Conservation (phyloP, 345 rosid species). For the Ricinus communis region DNA sequence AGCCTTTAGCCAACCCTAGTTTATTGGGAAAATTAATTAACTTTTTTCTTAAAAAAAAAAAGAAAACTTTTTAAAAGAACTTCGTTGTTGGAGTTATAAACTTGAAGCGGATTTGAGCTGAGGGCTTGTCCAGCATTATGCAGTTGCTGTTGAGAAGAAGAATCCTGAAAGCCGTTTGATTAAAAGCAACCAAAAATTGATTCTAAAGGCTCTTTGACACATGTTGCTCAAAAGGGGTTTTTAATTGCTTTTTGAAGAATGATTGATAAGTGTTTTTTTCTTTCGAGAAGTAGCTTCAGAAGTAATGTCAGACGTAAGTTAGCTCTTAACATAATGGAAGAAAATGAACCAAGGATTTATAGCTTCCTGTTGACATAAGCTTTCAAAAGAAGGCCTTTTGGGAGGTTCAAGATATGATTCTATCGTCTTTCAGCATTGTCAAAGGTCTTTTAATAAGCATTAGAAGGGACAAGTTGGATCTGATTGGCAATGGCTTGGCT, state of each 20-base stretch:
- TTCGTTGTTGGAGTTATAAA: background rate
- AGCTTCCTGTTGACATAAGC: background rate
- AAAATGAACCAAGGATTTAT: background rate
- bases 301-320: background rate
- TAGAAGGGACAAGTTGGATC: background rate
- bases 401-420: background rate
- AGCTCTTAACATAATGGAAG: background rate
- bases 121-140: background rate
- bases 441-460: constrained; percentile 2
- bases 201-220: background rate
- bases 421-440: background rate
- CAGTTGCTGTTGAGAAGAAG: background rate
- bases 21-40: too few species aligned
- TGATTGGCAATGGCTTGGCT: background rate
- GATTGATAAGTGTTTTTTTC: too few species aligned
- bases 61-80: too few species aligned
- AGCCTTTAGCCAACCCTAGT: constrained; percentile 3
- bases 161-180: background rate
- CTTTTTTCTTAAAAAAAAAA: too few species aligned
- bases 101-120: background rate
- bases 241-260: background rate
- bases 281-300: background rate
- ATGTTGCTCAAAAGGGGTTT: background rate
- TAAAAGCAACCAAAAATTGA: background rate
- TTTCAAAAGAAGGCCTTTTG: background rate